phyloP scores from a whole-genome alignment of 2,329 filamentous ascomycete species.

The Gaeumannomyces sp. region DNA sequence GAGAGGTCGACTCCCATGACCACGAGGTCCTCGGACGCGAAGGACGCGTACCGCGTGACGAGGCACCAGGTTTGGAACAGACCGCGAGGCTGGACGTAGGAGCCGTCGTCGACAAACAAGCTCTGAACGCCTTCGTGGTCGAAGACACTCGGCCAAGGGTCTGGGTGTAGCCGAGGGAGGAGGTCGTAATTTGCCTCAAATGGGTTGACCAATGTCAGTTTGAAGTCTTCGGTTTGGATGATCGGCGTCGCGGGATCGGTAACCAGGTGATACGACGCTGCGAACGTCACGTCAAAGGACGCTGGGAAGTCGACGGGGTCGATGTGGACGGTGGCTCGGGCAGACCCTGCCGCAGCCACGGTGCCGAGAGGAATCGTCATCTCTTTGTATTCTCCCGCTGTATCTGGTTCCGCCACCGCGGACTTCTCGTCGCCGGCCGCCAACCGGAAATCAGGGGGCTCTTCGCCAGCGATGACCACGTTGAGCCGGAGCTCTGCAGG shows the following conservation, averaged over 20 bases:
- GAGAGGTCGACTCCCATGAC: slow-evolving; percentile 56
- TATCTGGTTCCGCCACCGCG: slow-evolving; percentile 17
- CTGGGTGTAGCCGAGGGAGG: slow-evolving; percentile 67
- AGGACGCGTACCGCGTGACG: slow-evolving; percentile 66
- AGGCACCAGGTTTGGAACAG: slow-evolving; percentile 78
- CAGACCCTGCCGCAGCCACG: slow-evolving; percentile 40
- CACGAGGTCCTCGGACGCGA: slow-evolving; percentile 64
- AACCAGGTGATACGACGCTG: slow-evolving; percentile 69
- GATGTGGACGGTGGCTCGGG: slow-evolving; percentile 40
- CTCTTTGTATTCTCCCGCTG: slow-evolving; percentile 36
- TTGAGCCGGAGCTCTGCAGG: slow-evolving; percentile 67
- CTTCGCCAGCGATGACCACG: slow-evolving; percentile 57
- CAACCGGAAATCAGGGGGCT: slow-evolving; percentile 40
- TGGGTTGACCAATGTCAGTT: slow-evolving; percentile 68
- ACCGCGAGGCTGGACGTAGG: slow-evolving; percentile 39
- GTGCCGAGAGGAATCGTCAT: slow-evolving; percentile 36
- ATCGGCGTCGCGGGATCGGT: slow-evolving; percentile 78
- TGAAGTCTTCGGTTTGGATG: slow-evolving; percentile 62
- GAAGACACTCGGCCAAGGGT: slow-evolving; percentile 86
- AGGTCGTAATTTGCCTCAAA: slow-evolving; percentile 93
- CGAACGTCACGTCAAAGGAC: slow-evolving; percentile 63
- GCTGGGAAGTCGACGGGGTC: slow-evolving; percentile 44
- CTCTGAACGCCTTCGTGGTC: slow-evolving; percentile 45
- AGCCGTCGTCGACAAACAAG: slow-evolving; percentile 18
- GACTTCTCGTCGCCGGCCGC: slow-evolving; percentile 24